Evolutionary conservation across 768 basidiomycete species (phyloP).

Genomic region (Suillus variegatus): DNA sequence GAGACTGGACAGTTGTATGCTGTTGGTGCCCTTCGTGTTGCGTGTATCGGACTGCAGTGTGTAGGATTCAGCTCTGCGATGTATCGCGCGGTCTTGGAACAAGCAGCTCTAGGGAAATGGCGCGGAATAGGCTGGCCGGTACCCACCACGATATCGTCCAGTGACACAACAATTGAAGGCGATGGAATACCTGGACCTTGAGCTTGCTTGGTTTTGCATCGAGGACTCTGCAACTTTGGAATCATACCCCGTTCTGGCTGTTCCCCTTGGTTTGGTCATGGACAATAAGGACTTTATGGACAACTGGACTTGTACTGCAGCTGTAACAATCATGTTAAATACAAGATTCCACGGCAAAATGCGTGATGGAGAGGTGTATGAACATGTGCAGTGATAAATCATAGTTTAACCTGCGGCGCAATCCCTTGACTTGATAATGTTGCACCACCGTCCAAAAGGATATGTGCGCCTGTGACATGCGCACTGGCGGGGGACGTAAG

Average conservation of each 20-base stretch:
- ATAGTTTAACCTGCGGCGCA: constrained; percentile 28
- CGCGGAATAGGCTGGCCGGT: constrained; percentile 5
- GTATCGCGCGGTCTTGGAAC: constrained; percentile 67
- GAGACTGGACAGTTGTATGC: constrained; percentile 73
- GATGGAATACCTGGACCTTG: not conserved
- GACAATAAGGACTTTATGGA: not conserved
- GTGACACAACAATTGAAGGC: not conserved
- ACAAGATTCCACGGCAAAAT: not conserved
- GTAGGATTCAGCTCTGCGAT: constrained; percentile 71
- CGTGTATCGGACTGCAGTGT: constrained; percentile 75
- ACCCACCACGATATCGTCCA: not conserved
- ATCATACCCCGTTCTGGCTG: not conserved
- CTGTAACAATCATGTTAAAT: not conserved
- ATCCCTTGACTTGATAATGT: constrained; percentile 20
- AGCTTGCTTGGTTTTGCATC: not conserved
- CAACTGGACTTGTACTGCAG: not conserved
- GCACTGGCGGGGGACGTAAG: constrained; percentile 70
- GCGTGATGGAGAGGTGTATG: not conserved
- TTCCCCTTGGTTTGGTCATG: not conserved
- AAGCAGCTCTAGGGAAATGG: constrained; percentile 42
- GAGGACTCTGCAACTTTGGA: not conserved
- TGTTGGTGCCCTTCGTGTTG: constrained; percentile 70
- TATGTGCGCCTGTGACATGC: constrained; percentile 75
- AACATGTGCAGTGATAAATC: not conserved
- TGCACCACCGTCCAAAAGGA: constrained; percentile 70